phyloP scores from a whole-genome alignment of 306 rosid genomes.

The Rosa chinensis region DNA sequence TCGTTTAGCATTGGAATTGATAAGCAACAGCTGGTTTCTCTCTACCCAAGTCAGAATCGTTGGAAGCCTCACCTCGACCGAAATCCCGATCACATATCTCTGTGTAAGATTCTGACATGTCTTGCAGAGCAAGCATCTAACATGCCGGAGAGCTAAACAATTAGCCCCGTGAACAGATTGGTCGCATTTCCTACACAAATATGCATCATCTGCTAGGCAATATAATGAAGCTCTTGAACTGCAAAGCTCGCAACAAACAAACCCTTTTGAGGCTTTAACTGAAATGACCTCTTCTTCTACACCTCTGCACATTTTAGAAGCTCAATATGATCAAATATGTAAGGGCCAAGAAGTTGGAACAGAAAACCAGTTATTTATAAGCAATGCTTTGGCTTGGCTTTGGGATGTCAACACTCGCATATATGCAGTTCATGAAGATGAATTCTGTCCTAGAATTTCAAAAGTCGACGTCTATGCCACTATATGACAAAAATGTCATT shows the following conservation, averaged over 20 bases:
- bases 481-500: slow-evolving; percentile 38
- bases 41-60: slow-evolving; percentile 27
- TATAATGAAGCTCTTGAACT: slow-evolving; percentile 56
- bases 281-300: slow-evolving; percentile 31
- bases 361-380: slow-evolving; percentile 13
- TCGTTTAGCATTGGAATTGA: slow-evolving; percentile 19
- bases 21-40: slow-evolving; percentile 17
- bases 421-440: slow-evolving; percentile 17
- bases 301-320: slow-evolving; percentile 65
- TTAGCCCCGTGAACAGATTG: slow-evolving; percentile 75
- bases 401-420: not conserved
- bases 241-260: slow-evolving; percentile 60
- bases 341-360: slow-evolving; percentile 15
- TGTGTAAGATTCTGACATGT: slow-evolving; percentile 62
- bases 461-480: slow-evolving; percentile 38
- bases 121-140: slow-evolving; percentile 64
- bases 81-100: slow-evolving; percentile 52
- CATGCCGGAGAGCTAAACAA: slow-evolving; percentile 69
- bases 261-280: not conserved
- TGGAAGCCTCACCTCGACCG: slow-evolving; percentile 45
- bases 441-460: slow-evolving; percentile 34
- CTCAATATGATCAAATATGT: slow-evolving; percentile 1
- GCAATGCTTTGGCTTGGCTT: not conserved
- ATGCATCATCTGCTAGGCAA: slow-evolving; percentile 74
- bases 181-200: slow-evolving; percentile 72